Base-by-base conservation (phyloP, 768 basidiomycete genomes). In the Butyriboletus loyo region DNA sequence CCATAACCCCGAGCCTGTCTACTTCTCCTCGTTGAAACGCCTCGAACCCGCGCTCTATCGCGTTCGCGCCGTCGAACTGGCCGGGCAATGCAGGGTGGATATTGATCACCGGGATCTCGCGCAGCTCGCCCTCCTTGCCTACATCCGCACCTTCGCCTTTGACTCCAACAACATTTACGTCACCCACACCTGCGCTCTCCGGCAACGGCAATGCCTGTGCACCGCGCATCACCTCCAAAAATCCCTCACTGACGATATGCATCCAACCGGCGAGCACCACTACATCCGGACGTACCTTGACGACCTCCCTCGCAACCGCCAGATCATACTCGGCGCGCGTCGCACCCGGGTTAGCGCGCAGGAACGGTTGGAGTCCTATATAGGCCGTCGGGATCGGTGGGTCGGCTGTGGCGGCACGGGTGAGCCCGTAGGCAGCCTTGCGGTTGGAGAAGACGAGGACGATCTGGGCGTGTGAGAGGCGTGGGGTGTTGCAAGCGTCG, bases 201-300 rank as follows among this genome's bases (percentile, higher is more conserved):
- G 35, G 4, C 0, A 27, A 21, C 3, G 50, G 31, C 8, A 67
- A 67, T 17, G 69, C 62, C 7, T 80, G 80, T 3, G 43, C 77
- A 74, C 46, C 55, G 2, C 59, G 53, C 65, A 91, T 66, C 30
- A 83, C 75, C 19, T 90, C 81, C 53, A 98, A 70, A 69, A 98
- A 98, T 0, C 73, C 74, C 47, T 90, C 86, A 52, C 86, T 84
- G 53, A 98, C 78, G 62, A 98, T 91, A 64, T 98, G 95, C 96
- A 99, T 98, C 92, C 93, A 99, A 0, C 97, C 97, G 0, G 96
- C 97, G n/a, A 98, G 78, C 7, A 98, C 89, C 43, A 98, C 81
- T 24, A 96, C 67, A 69, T 98, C 91, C 0, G 96, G 96, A 30
- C 73, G 71, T 19, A 75, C 80, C 24, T 71, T 65, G 6, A 88